phyloP scores from a whole-genome alignment of 164 flowering plant species.

The Saururus chinensis region DNA sequence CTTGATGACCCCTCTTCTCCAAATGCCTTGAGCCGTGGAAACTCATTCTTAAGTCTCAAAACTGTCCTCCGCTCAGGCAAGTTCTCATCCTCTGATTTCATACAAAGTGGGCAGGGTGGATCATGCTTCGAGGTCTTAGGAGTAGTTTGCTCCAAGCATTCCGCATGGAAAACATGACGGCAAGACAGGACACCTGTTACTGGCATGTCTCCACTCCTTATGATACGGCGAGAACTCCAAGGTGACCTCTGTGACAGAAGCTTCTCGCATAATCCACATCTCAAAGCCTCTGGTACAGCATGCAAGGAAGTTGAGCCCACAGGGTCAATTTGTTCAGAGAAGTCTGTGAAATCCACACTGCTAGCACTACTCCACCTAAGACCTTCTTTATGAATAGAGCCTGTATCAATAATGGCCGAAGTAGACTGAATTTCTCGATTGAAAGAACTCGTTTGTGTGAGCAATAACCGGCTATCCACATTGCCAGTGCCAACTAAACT shows the following conservation, averaged over 20 bases:
- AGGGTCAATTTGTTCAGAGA: slow-evolving; percentile 45
- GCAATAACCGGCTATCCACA: not conserved
- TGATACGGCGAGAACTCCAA: slow-evolving; percentile 72
- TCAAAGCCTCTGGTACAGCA: slow-evolving; percentile 30
- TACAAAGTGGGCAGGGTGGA: slow-evolving; percentile 83
- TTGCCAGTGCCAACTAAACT: slow-evolving; percentile 12
- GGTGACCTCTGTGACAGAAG: slow-evolving; percentile 79
- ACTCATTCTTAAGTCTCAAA: slow-evolving; percentile 30
- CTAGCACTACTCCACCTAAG: slow-evolving; percentile 51
- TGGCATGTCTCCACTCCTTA: slow-evolving; percentile 85
- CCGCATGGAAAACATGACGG: slow-evolving; percentile 82
- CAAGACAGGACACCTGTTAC: slow-evolving; percentile 82
- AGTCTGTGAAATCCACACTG: slow-evolving; percentile 56
- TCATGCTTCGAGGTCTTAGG: slow-evolving; percentile 56
- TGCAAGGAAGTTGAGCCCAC: slow-evolving; percentile 21
- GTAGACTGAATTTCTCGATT: not conserved
- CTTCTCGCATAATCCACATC: slow-evolving; percentile 69
- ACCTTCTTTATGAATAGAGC: slow-evolving; percentile 30
- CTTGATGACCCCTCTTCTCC: slow-evolving; percentile 55
- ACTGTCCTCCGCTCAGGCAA: slow-evolving; percentile 26
- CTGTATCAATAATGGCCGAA: slow-evolving; percentile 24
- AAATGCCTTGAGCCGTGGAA: slow-evolving; percentile 41
- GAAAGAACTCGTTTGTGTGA: no score
- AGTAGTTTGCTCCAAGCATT: slow-evolving; percentile 78
- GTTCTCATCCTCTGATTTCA: slow-evolving; percentile 27